phyloP scores from a whole-genome alignment of 768 basidiomycete species.

The Cystoderma amianthinum region DNA sequence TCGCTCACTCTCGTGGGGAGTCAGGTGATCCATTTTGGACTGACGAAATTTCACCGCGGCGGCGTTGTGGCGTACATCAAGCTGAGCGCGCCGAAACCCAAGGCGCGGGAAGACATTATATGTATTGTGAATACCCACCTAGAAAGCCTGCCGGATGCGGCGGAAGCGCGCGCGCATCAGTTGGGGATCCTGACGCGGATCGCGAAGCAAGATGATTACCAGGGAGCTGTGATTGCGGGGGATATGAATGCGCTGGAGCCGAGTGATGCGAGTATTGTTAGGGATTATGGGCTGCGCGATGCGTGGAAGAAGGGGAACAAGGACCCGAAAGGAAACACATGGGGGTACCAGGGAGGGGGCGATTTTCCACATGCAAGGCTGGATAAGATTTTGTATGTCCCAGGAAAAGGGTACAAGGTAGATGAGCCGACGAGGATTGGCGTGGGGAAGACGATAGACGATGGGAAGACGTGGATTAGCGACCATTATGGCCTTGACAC shows the following conservation, averaged over 20 bases:
- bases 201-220: constrained; percentile 37
- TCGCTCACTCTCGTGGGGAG: constrained; percentile 41
- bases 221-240: constrained; percentile 59
- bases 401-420: constrained; percentile 41
- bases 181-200: constrained; percentile 42
- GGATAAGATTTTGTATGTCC: constrained; percentile 60
- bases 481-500: constrained; percentile 62
- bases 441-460: constrained; percentile 33
- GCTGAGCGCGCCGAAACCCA: constrained; percentile 27
- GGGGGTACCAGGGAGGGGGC: constrained; percentile 57
- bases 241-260: constrained; percentile 66
- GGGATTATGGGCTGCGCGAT: constrained; percentile 44
- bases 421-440: constrained; percentile 52
- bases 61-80: constrained; percentile 53
- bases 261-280: constrained; percentile 34
- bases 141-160: constrained; percentile 52
- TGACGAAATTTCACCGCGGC: constrained; percentile 43
- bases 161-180: constrained; percentile 37
- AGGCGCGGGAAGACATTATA: constrained; percentile 33
- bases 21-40: constrained; percentile 45
- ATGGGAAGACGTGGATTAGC: constrained; percentile 40
- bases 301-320: constrained; percentile 45
- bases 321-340: constrained; percentile 47
- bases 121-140: constrained; percentile 71
- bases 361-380: constrained; percentile 46